phyloP scores from a whole-genome alignment of 2,329 filamentous ascomycete species.

The Aspergillus sp. region DNA sequence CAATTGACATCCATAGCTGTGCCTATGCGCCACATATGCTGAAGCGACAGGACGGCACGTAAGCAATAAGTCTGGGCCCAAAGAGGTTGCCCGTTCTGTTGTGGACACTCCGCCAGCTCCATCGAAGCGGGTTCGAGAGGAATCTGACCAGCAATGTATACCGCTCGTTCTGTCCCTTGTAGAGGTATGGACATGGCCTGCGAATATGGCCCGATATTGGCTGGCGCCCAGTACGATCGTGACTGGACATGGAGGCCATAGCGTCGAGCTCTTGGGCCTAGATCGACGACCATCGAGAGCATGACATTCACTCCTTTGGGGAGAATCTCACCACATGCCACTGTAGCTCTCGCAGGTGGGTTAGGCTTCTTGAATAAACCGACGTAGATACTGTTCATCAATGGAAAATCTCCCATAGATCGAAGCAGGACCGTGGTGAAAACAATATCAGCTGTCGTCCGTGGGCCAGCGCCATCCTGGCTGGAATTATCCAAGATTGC shows the following conservation, averaged over 20 bases:
- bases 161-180: constrained; percentile 40
- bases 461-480: constrained; percentile 3
- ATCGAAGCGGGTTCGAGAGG: constrained; percentile 82
- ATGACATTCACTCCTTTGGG: constrained; percentile 66
- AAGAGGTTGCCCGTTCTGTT: constrained; percentile 22
- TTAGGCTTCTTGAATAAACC: constrained; percentile 76
- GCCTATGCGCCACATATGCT: constrained; percentile 88
- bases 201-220: constrained; percentile 96
- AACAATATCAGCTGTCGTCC: constrained; percentile 46
- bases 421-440: constrained; percentile 70
- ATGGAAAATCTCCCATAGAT: constrained; percentile 77
- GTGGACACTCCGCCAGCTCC: constrained; percentile 49
- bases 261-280: constrained; percentile 36
- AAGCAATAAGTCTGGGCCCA: constrained; percentile 51
- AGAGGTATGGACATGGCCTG: constrained; percentile 68
- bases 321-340: constrained; percentile 73
- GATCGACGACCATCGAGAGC: constrained; percentile 56
- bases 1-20: constrained; percentile 70
- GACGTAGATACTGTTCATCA: constrained; percentile 76
- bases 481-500: constrained; percentile 30
- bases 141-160: constrained; percentile 88
- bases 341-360: constrained; percentile 82
- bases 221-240: constrained; percentile 94
- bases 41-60: constrained; percentile 74
- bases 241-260: constrained; percentile 84